Evolutionary conservation across 129 eudicot genomes (phyloP).

Genomic region (Artemisia annua): DNA sequence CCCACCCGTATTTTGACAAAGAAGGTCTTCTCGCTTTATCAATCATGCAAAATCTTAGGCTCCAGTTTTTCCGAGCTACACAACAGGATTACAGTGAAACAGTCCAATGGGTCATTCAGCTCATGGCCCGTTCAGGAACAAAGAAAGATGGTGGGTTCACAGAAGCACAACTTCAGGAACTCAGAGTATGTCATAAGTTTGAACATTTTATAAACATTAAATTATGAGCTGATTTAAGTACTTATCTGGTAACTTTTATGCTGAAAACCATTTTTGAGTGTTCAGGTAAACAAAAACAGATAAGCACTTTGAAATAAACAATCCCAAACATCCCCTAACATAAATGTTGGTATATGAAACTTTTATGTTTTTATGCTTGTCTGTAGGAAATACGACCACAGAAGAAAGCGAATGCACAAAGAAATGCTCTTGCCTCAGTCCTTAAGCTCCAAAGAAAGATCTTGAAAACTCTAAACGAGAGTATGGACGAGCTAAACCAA

Average conservation of each 20-base stretch:
- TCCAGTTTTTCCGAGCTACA: constrained; percentile 77
- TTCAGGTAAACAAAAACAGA: no score
- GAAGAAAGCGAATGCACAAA: constrained; percentile 63
- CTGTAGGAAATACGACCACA: constrained; percentile 73
- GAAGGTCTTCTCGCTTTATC: constrained; percentile 89
- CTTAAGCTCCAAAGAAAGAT: constrained; percentile 77
- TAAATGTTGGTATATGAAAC: background rate
- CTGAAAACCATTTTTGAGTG: no score
- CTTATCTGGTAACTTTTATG: no score
- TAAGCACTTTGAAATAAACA: no score
- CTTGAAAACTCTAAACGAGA: constrained; percentile 73
- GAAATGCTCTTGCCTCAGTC: constrained; percentile 87
- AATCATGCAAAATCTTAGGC: constrained; percentile 74
- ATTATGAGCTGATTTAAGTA: no score
- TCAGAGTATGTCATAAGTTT: constrained; percentile 47
- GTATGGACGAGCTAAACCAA: constrained; percentile 67
- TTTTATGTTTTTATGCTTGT: background rate
- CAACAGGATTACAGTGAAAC: constrained; percentile 94
- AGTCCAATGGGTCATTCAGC: constrained; percentile 68
- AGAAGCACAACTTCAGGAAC: constrained; percentile 87
- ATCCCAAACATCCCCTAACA: background rate
- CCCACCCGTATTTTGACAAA: constrained; percentile 88
- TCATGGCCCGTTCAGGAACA: constrained; percentile 97
- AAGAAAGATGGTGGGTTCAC: constrained; percentile 97
- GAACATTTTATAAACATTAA: no score